A percentile compares a stretch with the other conserved stretches of the same genome.
phyloP scores from a whole-genome alignment of 2,329 filamentous ascomycete species.

The Nakataea oryzae region DNA sequence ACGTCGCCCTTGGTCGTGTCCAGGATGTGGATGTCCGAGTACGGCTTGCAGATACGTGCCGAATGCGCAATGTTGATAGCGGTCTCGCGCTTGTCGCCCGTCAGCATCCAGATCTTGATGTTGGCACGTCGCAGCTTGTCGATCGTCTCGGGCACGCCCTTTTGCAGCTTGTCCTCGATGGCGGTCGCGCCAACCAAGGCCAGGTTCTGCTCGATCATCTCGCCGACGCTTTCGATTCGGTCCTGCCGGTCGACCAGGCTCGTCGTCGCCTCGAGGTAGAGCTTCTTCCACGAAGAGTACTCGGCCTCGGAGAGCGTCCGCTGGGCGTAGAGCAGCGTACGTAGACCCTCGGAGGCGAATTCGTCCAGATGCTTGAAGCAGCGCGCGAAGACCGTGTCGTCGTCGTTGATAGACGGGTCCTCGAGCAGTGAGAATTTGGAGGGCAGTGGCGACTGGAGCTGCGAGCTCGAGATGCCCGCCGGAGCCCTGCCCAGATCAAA shows the following conservation, averaged over 20 bases:
- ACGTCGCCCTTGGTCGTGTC: conserved; percentile 55
- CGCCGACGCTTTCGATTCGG: conserved; percentile 69
- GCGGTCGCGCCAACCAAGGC: conserved; percentile 81
- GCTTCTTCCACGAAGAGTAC: conserved; percentile 66
- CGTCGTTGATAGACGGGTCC: conserved; percentile 34
- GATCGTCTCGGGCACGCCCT: conserved; percentile 83
- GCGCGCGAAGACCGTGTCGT: conserved; percentile 62
- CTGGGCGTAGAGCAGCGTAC: conserved; percentile 77
- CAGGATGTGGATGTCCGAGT: conserved; percentile 69
- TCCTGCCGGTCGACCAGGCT: conserved; percentile 71
- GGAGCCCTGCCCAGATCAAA: conserved; percentile 24
- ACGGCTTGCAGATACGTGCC: conserved; percentile 60
- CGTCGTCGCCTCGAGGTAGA: conserved; percentile 72
- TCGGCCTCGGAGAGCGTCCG: conserved; percentile 66
- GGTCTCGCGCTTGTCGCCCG: conserved; percentile 85
- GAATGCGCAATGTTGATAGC: conserved; percentile 89
- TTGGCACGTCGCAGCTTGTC: conserved; percentile 81
- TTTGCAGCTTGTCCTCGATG: conserved; percentile 88
- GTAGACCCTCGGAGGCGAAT: conserved; percentile 79
- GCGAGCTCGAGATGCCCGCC: not conserved
- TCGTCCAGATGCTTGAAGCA: conserved; percentile 85
- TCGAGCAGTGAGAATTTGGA: conserved; percentile 12
- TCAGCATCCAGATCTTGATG: conserved; percentile 96
- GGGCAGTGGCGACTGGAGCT: conserved; percentile 2
- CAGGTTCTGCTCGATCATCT: conserved; percentile 70